phyloP scores from a whole-genome alignment of 257 asterid genomes.

The Solanum corneliomulleri region DNA sequence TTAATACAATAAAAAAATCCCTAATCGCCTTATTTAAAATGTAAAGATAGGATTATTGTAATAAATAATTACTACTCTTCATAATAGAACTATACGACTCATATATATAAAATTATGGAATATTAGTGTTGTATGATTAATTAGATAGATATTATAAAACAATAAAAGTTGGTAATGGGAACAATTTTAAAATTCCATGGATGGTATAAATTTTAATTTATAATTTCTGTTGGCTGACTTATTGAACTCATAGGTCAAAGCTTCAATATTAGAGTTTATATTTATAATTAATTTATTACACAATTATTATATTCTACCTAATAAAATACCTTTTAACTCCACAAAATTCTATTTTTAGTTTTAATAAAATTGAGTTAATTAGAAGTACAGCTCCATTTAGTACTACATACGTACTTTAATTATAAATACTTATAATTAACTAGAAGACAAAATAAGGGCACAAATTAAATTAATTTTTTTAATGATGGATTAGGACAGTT shows the following conservation, averaged over 20 bases:
- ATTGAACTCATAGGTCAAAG: background rate
- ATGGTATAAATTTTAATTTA: constrained; percentile 5
- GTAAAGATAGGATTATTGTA: background rate
- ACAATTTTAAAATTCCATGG: background rate
- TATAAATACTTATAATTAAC: background rate
- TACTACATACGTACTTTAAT: background rate
- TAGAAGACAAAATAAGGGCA: background rate
- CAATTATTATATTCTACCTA: background rate
- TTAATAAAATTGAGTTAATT: background rate
- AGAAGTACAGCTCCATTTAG: background rate
- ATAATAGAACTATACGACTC: background rate
- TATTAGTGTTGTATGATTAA: background rate
- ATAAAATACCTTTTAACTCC: background rate
- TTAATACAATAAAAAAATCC: background rate
- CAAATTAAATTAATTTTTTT: background rate
- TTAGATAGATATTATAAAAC: background rate
- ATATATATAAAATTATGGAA: background rate
- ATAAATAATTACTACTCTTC: background rate
- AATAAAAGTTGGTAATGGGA: background rate
- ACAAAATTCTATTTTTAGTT: background rate
- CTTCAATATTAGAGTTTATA: background rate
- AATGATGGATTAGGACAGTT: background rate
- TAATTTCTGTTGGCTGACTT: constrained; percentile 11
- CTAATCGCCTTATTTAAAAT: background rate
- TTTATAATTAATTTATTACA: background rate